Conservation (phyloP, 768 basidiomycete species). For the Lactarius hatsudake region DNA sequence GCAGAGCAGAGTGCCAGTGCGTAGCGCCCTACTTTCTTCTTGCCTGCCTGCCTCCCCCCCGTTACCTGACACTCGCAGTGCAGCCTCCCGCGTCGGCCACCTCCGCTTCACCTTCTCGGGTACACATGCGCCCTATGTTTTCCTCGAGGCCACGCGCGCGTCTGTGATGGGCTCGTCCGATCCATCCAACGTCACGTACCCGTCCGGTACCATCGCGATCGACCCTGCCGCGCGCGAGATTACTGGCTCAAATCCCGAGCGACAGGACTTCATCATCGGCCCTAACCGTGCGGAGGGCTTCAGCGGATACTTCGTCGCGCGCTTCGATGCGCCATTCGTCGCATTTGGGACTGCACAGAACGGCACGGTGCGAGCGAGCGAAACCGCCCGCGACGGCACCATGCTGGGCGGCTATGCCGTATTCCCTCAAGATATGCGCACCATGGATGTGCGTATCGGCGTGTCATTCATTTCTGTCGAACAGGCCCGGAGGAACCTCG, state of each 20-base stretch:
- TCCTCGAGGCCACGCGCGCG: constrained; percentile 65
- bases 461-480: constrained; percentile 74
- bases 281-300: constrained; percentile 41
- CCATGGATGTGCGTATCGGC: constrained; percentile 57
- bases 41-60: background rate
- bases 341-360: constrained; percentile 52
- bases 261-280: constrained; percentile 68
- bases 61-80: background rate
- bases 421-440: constrained; percentile 37
- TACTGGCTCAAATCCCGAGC: constrained; percentile 61
- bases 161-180: constrained; percentile 55
- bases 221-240: constrained; percentile 47
- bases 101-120: constrained; percentile 62
- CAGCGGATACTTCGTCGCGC: constrained; percentile 54
- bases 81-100: constrained; percentile 75
- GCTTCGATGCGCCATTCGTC: constrained; percentile 48
- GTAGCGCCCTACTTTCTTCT: constrained; percentile 29
- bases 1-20: constrained; percentile 63
- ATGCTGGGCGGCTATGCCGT: constrained; percentile 51
- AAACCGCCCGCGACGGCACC: constrained; percentile 39
- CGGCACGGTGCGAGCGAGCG: constrained; percentile 36
- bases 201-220: constrained; percentile 50
- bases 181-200: constrained; percentile 49
- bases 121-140: constrained; percentile 50
- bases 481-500: constrained; percentile 46